Conservation (phyloP, 768 basidiomycete species). For the Hydnum rufescens region DNA sequence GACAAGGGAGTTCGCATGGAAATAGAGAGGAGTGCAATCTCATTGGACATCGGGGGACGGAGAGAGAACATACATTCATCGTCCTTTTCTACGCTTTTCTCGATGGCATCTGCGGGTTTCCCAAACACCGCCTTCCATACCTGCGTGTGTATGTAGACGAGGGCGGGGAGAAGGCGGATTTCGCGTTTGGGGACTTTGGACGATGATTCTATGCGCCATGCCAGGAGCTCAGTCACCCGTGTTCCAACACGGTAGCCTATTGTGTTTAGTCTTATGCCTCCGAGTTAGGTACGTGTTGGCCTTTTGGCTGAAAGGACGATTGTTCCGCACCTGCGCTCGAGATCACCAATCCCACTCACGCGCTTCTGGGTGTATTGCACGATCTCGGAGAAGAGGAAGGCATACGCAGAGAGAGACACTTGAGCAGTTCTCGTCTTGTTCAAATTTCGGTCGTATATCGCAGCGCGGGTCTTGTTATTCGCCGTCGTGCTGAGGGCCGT, state of each 20-base stretch:
- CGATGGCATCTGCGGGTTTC: conserved; percentile 81
- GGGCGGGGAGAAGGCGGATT: conserved; percentile 69
- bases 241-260: conserved; percentile 84
- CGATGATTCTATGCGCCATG: conserved; percentile 55
- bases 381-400: conserved; percentile 83
- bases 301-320: neutral
- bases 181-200: conserved; percentile 88
- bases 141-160: conserved; percentile 89
- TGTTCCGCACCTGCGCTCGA: conserved; percentile 62
- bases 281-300: neutral
- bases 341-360: conserved; percentile 83
- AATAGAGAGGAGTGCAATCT: neutral
- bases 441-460: conserved; percentile 71
- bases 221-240: conserved; percentile 70
- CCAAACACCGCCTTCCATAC: conserved; percentile 92
- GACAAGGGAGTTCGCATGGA: neutral
- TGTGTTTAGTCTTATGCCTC: conserved; percentile 58
- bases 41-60: neutral
- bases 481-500: neutral
- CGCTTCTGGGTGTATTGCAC: conserved; percentile 94
- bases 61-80: conserved; percentile 59
- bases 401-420: conserved; percentile 64
- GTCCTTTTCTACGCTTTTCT: conserved; percentile 88
- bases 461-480: neutral
- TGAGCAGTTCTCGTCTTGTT: conserved; percentile 75